These are phyloP conservation scores for Erythrobasidium yunnanense DNA, from an alignment of 768 basidiomycete genomes.

Conservation along the genomic window DNA sequence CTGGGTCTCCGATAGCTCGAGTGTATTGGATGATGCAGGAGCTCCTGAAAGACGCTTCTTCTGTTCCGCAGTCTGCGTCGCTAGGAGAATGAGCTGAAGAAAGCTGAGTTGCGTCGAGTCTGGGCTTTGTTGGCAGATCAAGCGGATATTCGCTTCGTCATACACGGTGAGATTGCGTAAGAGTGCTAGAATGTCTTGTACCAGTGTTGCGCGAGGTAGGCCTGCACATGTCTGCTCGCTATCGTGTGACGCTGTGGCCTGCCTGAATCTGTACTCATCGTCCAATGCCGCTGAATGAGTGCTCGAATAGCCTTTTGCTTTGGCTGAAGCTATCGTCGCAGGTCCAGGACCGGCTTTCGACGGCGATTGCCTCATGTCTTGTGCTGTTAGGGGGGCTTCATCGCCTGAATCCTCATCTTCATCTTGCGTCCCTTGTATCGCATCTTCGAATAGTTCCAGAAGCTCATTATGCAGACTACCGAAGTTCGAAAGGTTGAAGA, in stretches of 20 bases:
- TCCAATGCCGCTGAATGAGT: conserved; percentile 26
- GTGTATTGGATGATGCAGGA: conserved; percentile 46
- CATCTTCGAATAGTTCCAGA: conserved; percentile 73
- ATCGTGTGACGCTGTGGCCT: background rate
- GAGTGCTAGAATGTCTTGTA: conserved; percentile 63
- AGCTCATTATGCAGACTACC: conserved; percentile 73
- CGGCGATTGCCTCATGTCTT: conserved; percentile 51
- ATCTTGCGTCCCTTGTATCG: conserved; percentile 34
- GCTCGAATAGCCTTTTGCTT: conserved; percentile 20
- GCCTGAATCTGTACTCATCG: conserved; percentile 23
- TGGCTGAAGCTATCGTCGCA: background rate
- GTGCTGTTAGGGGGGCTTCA: background rate
- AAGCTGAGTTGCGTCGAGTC: conserved; percentile 56
- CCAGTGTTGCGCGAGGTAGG: conserved; percentile 46
- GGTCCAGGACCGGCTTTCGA: conserved; percentile 34
- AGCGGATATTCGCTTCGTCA: conserved; percentile 36
- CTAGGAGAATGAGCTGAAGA: conserved; percentile 55
- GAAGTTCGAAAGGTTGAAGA: conserved; percentile 65
- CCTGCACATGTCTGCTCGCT: background rate
- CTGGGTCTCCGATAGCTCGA: conserved; percentile 59
- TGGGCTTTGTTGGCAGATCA: conserved; percentile 59
- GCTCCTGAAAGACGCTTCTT: background rate
- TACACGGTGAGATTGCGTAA: conserved; percentile 66
- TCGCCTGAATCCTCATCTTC: conserved; percentile 25
- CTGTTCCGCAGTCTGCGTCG: conserved; percentile 24